Evolutionary conservation across 495 filamentous ascomycete genomes (phyloP), one percentile per base, ranked within the genome.

Genomic region (Penicillium goetzii): DNA sequence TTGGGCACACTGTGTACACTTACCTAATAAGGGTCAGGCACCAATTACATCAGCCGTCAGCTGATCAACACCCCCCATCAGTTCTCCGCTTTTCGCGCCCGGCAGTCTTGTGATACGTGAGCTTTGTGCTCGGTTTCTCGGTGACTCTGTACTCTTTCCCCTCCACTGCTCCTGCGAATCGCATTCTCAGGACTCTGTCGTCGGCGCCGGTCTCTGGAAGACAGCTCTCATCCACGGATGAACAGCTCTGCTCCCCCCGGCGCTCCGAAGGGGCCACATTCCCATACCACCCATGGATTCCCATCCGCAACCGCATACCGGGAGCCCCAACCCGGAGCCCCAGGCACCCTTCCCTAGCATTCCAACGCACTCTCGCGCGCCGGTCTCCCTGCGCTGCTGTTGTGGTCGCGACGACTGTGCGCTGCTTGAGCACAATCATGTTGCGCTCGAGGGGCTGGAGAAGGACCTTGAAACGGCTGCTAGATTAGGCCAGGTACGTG

Each of bases 401-500:
- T 98, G 94, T 80, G 93, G 92, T 43, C 86, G 84, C 45, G 73
- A 81, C 49, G 89, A 92, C 63, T 98, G 94, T 71, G 86, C 89
- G 64, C 91, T 89, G 72, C 83, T 94, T 59, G 86, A 84, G 74
- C 86, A 92, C 69, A 96, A 91, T 73, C 86, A 88, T 75, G 80
- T 81, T n/a, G 86, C 92, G 43, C 82, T 97, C 23, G 84, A 89
- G 68, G 89, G 87, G 56, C 79, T 97, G 63, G 93, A 99, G 76
- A 88, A 88, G 66, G 91, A 97, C 78, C 89, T 97, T 15, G 85
- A 86, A 60, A 90, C 86, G 28, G 94, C 94, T 14, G 94, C 92
- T 36, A 83, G 88, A 63, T 83, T 97, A 72, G 94, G 94, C 51
- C 90, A 97, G 90, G 94, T 96, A 86, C 64, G 76, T 76, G n/a